phyloP scores from a whole-genome alignment of 345 rosid species.

The Gossypium stocksii region DNA sequence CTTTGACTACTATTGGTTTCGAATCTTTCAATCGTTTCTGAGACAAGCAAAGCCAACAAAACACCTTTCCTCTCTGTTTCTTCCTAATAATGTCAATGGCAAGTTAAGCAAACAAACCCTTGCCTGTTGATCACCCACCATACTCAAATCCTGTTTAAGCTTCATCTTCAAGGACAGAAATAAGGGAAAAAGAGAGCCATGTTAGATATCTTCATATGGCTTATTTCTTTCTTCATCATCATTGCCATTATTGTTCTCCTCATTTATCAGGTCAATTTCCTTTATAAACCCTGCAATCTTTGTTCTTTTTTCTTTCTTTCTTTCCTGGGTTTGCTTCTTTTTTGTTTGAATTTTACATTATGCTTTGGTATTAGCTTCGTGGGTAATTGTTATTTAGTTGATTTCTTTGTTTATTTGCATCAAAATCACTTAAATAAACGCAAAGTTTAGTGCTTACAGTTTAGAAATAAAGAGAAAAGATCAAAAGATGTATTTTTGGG shows the following conservation, averaged over 20 bases:
- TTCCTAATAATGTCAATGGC: too few species aligned
- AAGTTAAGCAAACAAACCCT: too few species aligned
- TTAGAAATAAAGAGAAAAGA: background rate
- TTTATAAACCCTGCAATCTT: slow-evolving; percentile 12
- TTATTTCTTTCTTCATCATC: slow-evolving; percentile 76
- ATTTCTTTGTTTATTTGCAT: background rate
- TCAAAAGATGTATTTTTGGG: background rate
- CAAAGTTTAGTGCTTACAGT: background rate
- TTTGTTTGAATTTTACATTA: background rate
- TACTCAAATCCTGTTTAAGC: too few species aligned
- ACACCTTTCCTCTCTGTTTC: too few species aligned
- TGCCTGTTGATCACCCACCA: too few species aligned
- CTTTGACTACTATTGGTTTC: too few species aligned
- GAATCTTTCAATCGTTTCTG: too few species aligned
- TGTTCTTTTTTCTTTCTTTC: too few species aligned
- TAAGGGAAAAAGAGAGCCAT: slow-evolving; percentile 34
- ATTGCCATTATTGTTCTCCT: slow-evolving; percentile 67
- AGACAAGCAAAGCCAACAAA: too few species aligned
- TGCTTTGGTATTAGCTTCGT: background rate
- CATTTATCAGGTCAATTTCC: slow-evolving; percentile 63
- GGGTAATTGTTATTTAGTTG: background rate
- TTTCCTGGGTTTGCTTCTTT: background rate
- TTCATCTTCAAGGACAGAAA: background rate
- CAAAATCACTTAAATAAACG: background rate
- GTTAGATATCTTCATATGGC: slow-evolving; percentile 82